Percentiles rank a stretch among this genome's conserved stretches.
Conservation (phyloP, 1,139 yeast species). For the Candida mesenterica region DNA sequence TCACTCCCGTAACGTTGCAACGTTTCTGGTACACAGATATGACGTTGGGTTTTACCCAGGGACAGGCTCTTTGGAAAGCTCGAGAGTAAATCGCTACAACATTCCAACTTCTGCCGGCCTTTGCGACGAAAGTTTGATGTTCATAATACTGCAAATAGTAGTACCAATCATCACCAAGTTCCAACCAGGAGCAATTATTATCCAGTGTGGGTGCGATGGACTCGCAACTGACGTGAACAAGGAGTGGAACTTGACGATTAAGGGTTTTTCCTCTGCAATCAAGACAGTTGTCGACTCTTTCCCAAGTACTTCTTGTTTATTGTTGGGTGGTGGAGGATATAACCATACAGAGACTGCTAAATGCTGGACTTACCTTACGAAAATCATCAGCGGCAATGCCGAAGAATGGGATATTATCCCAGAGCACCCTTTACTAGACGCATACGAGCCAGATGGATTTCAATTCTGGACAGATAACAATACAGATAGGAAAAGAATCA, state of each 20-base stretch:
- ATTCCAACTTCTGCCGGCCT: slow-evolving; percentile 61
- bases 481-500: slow-evolving; percentile 28
- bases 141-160: slow-evolving; percentile 42
- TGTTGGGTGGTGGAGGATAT: slow-evolving; percentile 82
- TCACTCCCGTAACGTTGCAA: slow-evolving; percentile 53
- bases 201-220: slow-evolving; percentile 78
- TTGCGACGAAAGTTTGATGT: slow-evolving; percentile 40
- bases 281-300: slow-evolving; percentile 26
- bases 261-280: slow-evolving; percentile 43
- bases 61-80: slow-evolving; percentile 45
- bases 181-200: slow-evolving; percentile 53
- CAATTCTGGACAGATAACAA: slow-evolving; percentile 48
- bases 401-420: slow-evolving; percentile 45
- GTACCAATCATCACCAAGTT: slow-evolving; percentile 39
- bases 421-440: slow-evolving; percentile 47
- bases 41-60: slow-evolving; percentile 77
- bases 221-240: slow-evolving; percentile 51
- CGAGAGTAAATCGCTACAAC: slow-evolving; percentile 42
- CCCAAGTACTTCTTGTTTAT: slow-evolving; percentile 33
- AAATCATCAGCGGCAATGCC: slow-evolving; percentile 22
- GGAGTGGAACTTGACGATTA: slow-evolving; percentile 68
- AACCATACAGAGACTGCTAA: slow-evolving; percentile 62
- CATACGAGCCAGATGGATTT: slow-evolving; percentile 46
- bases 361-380: slow-evolving; percentile 62
- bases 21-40: slow-evolving; percentile 62